phyloP scores from a whole-genome alignment of 2,329 filamentous ascomycete genomes.

The Colletotrichum zoysiae region DNA sequence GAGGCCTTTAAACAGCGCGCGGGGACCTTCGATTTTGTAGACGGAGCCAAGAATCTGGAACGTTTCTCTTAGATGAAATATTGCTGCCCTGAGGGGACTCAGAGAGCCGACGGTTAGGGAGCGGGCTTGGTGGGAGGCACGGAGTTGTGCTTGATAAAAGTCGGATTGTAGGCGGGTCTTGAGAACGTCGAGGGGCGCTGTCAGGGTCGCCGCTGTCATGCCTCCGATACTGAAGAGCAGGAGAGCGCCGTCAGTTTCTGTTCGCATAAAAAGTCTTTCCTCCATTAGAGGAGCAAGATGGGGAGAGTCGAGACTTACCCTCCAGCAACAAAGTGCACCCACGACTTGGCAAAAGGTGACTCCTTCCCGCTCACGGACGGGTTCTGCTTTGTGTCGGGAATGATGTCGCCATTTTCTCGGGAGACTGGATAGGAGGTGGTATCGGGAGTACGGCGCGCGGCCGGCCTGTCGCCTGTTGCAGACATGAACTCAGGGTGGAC shows the following conservation, averaged over 20 bases:
- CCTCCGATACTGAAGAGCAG: conserved; percentile 76
- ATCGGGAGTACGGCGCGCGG: conserved; percentile 28
- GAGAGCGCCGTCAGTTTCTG: conserved; percentile 25
- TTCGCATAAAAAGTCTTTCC: neutral
- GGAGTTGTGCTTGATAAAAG: conserved; percentile 89
- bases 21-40: conserved; percentile 83
- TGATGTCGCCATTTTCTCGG: conserved; percentile 70
- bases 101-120: conserved; percentile 64
- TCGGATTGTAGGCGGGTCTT: conserved; percentile 95
- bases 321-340: conserved; percentile 92
- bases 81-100: conserved; percentile 73
- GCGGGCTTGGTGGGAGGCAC: conserved; percentile 73
- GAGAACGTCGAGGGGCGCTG: conserved; percentile 91
- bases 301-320: conserved; percentile 69
- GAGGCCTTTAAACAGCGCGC: conserved; percentile 92
- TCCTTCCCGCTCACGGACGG: conserved; percentile 49
- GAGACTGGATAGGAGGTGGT: conserved; percentile 53
- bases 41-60: conserved; percentile 87
- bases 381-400: conserved; percentile 57
- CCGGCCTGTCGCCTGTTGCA: conserved; percentile 49
- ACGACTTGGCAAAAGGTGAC: conserved; percentile 78
- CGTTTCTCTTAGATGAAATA: conserved; percentile 86
- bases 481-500: conserved; percentile 46
- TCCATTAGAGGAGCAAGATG: conserved; percentile 12
- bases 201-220: conserved; percentile 93